Percentiles rank a stretch among this genome's conserved stretches.
Conservation (phyloP, 2,329 filamentous ascomycete genomes). For the Diatrype stigma region DNA sequence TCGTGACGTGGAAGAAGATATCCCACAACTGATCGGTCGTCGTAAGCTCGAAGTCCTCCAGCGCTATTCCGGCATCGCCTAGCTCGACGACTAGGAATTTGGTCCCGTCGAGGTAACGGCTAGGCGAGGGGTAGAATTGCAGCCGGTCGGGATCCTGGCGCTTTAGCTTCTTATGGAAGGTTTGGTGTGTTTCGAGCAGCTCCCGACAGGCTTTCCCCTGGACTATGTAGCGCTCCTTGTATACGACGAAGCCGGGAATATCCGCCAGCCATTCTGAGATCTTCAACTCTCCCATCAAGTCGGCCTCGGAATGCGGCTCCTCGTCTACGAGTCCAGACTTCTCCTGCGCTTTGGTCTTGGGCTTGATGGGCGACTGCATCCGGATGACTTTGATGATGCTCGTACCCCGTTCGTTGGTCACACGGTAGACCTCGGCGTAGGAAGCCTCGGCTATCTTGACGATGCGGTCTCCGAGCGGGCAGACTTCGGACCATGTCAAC, state of each 20-base stretch:
- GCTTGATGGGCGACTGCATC: slow-evolving; percentile 52
- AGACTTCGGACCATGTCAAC: slow-evolving; percentile 55
- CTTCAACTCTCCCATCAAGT: slow-evolving; percentile 54
- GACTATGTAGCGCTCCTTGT: slow-evolving; percentile 61
- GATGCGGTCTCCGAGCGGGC: slow-evolving; percentile 48
- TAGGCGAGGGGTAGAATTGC: slow-evolving; percentile 61
- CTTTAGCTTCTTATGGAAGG: slow-evolving; percentile 51
- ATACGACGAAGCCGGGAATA: slow-evolving; percentile 61
- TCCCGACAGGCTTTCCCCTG: slow-evolving; percentile 49
- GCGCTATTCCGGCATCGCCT: slow-evolving; percentile 56
- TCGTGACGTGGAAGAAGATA: slow-evolving; percentile 55
- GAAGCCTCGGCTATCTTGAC: slow-evolving; percentile 64
- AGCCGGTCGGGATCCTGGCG: slow-evolving; percentile 51
- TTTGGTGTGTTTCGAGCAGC: slow-evolving; percentile 56
- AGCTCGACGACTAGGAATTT: slow-evolving; percentile 59
- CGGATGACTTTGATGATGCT: slow-evolving; percentile 64
- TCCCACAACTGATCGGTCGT: slow-evolving; percentile 56
- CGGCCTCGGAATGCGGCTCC: slow-evolving; percentile 50
- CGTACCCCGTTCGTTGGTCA: slow-evolving; percentile 54
- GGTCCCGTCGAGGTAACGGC: slow-evolving; percentile 53
- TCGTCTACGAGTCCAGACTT: slow-evolving; percentile 54
- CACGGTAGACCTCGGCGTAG: slow-evolving; percentile 62
- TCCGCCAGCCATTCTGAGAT: slow-evolving; percentile 63
- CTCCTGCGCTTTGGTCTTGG: slow-evolving; percentile 54
- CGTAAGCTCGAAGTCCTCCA: slow-evolving; percentile 54